Evolutionary conservation across 352 stramenopile genomes (phyloP), one percentile per base, ranked within the genome.

Genomic region (Globisporangium middletonii): DNA sequence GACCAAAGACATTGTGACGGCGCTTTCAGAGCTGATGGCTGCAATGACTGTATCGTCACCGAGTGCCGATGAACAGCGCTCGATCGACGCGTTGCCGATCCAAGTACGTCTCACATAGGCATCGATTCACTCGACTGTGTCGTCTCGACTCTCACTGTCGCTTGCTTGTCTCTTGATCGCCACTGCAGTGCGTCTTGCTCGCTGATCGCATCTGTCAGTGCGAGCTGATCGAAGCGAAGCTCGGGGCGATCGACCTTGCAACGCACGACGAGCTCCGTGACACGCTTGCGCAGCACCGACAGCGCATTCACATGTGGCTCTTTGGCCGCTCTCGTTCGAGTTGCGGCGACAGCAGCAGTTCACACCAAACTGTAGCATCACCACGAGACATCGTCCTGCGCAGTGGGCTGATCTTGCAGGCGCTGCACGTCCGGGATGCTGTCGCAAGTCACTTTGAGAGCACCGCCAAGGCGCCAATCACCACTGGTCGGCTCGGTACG

Each of bases 341-440:
- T 1, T 9, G 5, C 8, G 37, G 15, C 8, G 18, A 23, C 18
- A 12, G 30, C 11, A 48, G 3, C 43, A 28, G 5, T 7, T 15
- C 43, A 11, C n/a, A 3, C 4, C 16, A 48, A 1, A 23, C 3
- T 1, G 2, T 19, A 16, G 2, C 35, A 33, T 62, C 61, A 2
- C 48, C 64, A 12, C 55, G 70, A 18, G 62, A 75, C 48, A 41
- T 75, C 8, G 27, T 72, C 4, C 27, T 84, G 4, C 38, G 63
- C 2, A 56, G 75, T 0, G 52, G 64, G n/a, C 18, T 89, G 0
- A 53, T 56, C 33, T 61, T 86, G 1, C 79, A 88, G 26, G 67
- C 82, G 43, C 73, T 89, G 8, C 75, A 88, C 12, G 83, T 77
- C 33, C 65, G 75, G 0, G 79, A 89, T 42, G 61, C 67, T 0